Conservation (phyloP, 495 filamentous ascomycete species). For the Bathelium albidoporum region DNA sequence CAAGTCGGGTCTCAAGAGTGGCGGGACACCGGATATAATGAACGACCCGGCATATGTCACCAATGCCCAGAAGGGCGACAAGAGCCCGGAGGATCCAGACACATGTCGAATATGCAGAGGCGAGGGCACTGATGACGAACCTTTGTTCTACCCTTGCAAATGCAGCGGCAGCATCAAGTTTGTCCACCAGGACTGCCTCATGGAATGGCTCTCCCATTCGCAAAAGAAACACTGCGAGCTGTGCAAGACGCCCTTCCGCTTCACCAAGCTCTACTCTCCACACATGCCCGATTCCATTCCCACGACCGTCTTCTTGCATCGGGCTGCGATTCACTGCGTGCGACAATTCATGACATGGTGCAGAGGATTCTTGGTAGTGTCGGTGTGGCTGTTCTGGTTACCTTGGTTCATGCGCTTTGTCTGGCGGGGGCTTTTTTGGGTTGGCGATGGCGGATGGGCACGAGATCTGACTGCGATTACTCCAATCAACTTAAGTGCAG, state of each 20-base stretch:
- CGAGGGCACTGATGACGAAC: slow-evolving; percentile 73
- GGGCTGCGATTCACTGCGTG: slow-evolving; percentile 59
- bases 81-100: slow-evolving; percentile 46
- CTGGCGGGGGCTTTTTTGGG: slow-evolving; percentile 89
- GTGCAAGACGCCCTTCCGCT: slow-evolving; percentile 94
- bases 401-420: slow-evolving; percentile 85
- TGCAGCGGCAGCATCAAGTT: slow-evolving; percentile 98
- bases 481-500: not conserved
- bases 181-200: slow-evolving; percentile 93
- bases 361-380: slow-evolving; percentile 63
- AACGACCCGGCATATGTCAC: slow-evolving; percentile 50
- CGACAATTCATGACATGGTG: slow-evolving; percentile 64
- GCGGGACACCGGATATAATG: slow-evolving; percentile 46
- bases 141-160: slow-evolving; percentile 94
- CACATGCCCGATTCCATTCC: slow-evolving; percentile 83
- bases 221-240: slow-evolving; percentile 99
- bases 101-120: slow-evolving; percentile 93
- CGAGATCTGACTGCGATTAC: slow-evolving; percentile 13
- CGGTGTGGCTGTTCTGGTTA: slow-evolving; percentile 80
- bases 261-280: slow-evolving; percentile 93
- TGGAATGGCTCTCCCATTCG: slow-evolving; percentile 95
- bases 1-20: not conserved
- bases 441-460: slow-evolving; percentile 87
- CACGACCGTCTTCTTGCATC: slow-evolving; percentile 63
- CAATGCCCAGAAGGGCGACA: slow-evolving; percentile 19